A percentile compares a stretch with the other conserved stretches of the same genome.
Conservation (phyloP, 2,329 filamentous ascomycete species). For the Fusarium buharicum region DNA sequence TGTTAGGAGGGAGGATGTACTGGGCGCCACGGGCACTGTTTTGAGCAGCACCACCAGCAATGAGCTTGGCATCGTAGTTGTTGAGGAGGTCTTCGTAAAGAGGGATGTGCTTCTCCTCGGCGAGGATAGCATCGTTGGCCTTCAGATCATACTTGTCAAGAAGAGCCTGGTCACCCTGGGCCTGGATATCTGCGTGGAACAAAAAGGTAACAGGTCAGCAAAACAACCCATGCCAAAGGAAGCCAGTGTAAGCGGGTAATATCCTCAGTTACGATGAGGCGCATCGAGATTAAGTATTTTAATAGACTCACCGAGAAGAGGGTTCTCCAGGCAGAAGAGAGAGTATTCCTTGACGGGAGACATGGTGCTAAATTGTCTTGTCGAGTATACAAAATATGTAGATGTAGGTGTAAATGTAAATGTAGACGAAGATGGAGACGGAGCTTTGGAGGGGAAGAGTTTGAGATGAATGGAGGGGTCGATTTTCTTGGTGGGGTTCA, state of each 20-base stretch:
- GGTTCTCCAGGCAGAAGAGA: constrained; percentile 96
- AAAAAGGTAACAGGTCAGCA: constrained; percentile 32
- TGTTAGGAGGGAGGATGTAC: constrained; percentile 92
- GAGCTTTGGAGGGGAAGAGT: constrained; percentile 43
- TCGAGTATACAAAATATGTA: constrained; percentile 15
- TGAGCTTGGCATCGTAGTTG: constrained; percentile 92
- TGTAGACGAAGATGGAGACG: constrained; percentile 20
- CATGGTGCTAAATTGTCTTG: constrained; percentile 64
- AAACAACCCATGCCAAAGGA: not conserved
- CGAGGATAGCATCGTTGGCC: constrained; percentile 96
- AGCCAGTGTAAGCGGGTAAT: constrained; percentile 18
- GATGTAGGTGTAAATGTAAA: constrained; percentile 16
- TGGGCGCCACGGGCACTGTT: constrained; percentile 96
- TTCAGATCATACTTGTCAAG: constrained; percentile 95
- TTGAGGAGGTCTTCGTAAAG: constrained; percentile 94
- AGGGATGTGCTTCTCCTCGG: constrained; percentile 86
- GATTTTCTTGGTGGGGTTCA: constrained; percentile 39
- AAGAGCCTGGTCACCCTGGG: constrained; percentile 80
- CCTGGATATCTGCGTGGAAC: constrained; percentile 81
- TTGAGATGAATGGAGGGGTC: constrained; percentile 45
- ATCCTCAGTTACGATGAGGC: constrained; percentile 1
- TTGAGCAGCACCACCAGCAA: constrained; percentile 95
- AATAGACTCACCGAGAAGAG: constrained; percentile 79
- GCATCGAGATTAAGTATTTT: not conserved
- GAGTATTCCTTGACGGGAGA: constrained; percentile 81